Percentiles rank a stretch among this genome's conserved stretches.
phyloP scores from a whole-genome alignment of 83 land plant genomes.

The Thuja plicata region DNA sequence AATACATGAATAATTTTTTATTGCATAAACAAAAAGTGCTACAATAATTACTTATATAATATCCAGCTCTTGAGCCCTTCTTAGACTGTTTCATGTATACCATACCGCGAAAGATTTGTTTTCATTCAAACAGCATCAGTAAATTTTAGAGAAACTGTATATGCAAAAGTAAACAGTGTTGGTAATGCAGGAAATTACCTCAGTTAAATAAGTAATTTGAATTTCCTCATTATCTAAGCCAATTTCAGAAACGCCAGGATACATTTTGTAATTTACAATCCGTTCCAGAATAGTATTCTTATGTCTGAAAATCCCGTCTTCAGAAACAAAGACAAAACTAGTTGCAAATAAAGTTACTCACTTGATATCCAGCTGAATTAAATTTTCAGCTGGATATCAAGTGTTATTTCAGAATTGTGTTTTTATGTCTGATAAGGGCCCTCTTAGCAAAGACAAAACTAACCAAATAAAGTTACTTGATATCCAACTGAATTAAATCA shows the following conservation, averaged over 20 bases:
- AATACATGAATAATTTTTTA: too few species aligned
- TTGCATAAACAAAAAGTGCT: too few species aligned
- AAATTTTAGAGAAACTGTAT: background rate
- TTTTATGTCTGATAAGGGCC: background rate
- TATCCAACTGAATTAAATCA: background rate
- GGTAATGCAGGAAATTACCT: background rate
- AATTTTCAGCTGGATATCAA: too few species aligned
- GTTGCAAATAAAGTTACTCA: background rate
- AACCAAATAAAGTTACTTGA: background rate
- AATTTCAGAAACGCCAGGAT: background rate
- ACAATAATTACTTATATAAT: background rate
- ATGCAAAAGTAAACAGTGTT: background rate
- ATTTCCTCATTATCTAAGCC: background rate
- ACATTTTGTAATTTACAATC: too few species aligned
- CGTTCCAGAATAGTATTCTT: background rate
- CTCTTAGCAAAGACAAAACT: background rate
- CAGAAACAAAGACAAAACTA: background rate
- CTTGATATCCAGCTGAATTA: background rate
- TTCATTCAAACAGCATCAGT: background rate
- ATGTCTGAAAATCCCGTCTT: background rate
- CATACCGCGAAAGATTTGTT: background rate
- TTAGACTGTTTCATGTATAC: background rate
- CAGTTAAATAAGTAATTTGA: background rate
- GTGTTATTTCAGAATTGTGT: too few species aligned
- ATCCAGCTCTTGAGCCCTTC: background rate